phyloP scores from a whole-genome alignment of 352 stramenopile genomes.

The Globisporangium splendens region DNA sequence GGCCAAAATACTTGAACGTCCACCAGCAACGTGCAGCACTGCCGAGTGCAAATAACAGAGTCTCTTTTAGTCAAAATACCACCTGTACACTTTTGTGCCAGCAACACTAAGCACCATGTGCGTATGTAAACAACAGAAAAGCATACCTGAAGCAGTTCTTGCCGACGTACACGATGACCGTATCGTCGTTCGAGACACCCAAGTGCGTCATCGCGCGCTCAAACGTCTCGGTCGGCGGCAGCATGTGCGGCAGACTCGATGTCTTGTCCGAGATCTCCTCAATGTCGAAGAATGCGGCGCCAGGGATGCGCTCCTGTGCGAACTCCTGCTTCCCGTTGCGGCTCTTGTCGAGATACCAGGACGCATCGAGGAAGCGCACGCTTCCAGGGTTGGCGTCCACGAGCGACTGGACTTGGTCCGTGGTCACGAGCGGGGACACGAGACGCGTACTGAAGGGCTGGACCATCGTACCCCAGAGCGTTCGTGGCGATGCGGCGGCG shows the following conservation, averaged over 20 bases:
- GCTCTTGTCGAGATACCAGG: slow-evolving; percentile 79
- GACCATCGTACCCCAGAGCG: no score
- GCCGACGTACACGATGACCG: slow-evolving; percentile 78
- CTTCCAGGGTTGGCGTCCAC: slow-evolving; percentile 19
- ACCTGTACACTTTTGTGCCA: no score
- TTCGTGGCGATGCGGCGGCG: not conserved
- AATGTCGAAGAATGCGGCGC: slow-evolving; percentile 92
- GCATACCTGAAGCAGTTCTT: slow-evolving; percentile 76
- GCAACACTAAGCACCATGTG: no score
- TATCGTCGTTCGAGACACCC: slow-evolving; percentile 67
- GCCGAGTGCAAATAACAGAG: not conserved
- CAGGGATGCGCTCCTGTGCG: slow-evolving; percentile 54
- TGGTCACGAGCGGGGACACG: slow-evolving; percentile 48
- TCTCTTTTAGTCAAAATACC: no score
- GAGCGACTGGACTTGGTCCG: slow-evolving; percentile 40
- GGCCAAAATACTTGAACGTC: slow-evolving; percentile 90
- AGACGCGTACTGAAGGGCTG: not conserved
- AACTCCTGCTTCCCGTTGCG: slow-evolving; percentile 67
- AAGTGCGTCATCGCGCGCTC: slow-evolving; percentile 57
- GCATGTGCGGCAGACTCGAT: slow-evolving; percentile 82
- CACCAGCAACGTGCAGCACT: slow-evolving; percentile 83
- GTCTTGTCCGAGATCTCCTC: slow-evolving; percentile 73
- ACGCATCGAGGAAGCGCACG: slow-evolving; percentile 74
- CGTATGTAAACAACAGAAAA: no score
- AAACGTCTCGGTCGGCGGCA: slow-evolving; percentile 67